These are phyloP conservation scores for Kluyveromyces nonfermentans DNA, from an alignment of 805 yeast genomes.

Conservation along the genomic window DNA sequence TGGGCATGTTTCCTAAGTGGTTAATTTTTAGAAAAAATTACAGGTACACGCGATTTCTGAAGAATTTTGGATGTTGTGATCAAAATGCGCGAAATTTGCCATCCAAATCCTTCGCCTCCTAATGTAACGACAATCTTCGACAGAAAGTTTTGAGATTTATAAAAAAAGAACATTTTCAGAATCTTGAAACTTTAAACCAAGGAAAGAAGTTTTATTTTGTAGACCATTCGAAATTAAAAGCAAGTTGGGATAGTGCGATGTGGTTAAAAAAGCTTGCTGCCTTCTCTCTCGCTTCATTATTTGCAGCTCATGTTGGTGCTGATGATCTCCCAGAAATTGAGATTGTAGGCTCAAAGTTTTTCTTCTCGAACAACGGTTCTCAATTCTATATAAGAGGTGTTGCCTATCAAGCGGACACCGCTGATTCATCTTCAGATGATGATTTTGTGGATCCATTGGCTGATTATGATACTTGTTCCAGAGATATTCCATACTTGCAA, in stretches of 20 bases:
- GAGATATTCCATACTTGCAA: conserved; percentile 66
- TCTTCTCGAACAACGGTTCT: conserved; percentile 66
- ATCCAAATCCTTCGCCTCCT: neutral
- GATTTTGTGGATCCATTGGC: conserved; percentile 64
- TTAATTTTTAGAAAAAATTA: neutral
- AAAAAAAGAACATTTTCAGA: too few relatives aligned
- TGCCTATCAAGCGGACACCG: conserved; percentile 68
- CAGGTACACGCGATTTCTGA: conserved; percentile 1
- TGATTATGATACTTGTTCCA: conserved; percentile 47
- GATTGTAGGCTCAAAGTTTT: conserved; percentile 69
- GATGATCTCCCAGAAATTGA: conserved; percentile 55
- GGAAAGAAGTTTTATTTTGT: too few relatives aligned
- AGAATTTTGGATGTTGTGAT: neutral
- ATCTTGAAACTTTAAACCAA: neutral
- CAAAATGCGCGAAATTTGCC: neutral
- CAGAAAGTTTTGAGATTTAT: too few relatives aligned
- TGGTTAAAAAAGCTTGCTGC: conserved; percentile 30
- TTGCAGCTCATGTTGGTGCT: conserved; percentile 28
- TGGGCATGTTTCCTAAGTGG: neutral
- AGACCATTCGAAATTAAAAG: neutral
- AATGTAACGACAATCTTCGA: neutral
- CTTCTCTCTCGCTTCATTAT: conserved; percentile 23
- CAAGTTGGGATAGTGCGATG: conserved; percentile 14
- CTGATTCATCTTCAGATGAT: conserved; percentile 35
- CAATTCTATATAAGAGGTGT: conserved; percentile 72